Evolutionary conservation across 2,329 filamentous ascomycete genomes (phyloP).

Genomic region (Fusarium temperatum): DNA sequence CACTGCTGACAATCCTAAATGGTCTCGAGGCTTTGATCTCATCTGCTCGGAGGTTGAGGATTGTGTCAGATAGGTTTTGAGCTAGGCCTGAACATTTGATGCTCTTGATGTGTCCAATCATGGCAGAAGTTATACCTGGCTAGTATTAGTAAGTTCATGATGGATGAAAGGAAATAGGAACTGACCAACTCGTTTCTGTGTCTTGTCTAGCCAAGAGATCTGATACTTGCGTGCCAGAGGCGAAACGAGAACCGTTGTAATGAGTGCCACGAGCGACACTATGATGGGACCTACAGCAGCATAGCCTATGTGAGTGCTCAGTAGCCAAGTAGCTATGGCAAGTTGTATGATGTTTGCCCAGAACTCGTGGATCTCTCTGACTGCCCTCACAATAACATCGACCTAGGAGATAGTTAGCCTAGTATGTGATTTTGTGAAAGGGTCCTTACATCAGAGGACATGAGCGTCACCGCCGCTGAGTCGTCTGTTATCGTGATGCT

Average conservation of each 20-base stretch:
- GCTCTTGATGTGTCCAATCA: slow-evolving; percentile 53
- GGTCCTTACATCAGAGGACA: slow-evolving; percentile 51
- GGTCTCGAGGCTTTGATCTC: slow-evolving; percentile 49
- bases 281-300: slow-evolving; percentile 47
- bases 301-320: slow-evolving; percentile 47
- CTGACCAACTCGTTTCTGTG: slow-evolving; percentile 44
- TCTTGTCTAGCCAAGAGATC: slow-evolving; percentile 38
- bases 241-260: slow-evolving; percentile 40
- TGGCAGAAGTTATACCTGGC: slow-evolving; percentile 43
- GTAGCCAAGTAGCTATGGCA: slow-evolving; percentile 46
- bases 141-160: neutral
- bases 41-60: slow-evolving; percentile 45
- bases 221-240: slow-evolving; percentile 44
- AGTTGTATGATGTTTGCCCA: slow-evolving; percentile 51
- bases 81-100: slow-evolving; percentile 54
- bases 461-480: slow-evolving; percentile 51
- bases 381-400: slow-evolving; percentile 49
- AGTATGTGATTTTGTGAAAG: neutral
- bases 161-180: neutral
- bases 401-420: slow-evolving; percentile 38
- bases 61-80: slow-evolving; percentile 41
- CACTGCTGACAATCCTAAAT: slow-evolving; percentile 47
- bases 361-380: slow-evolving; percentile 49
- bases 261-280: slow-evolving; percentile 42
- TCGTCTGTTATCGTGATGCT: slow-evolving; percentile 43